Base-by-base conservation (phyloP, 2,329 filamentous ascomycete species). In the Aspergillus aculeatus region DNA sequence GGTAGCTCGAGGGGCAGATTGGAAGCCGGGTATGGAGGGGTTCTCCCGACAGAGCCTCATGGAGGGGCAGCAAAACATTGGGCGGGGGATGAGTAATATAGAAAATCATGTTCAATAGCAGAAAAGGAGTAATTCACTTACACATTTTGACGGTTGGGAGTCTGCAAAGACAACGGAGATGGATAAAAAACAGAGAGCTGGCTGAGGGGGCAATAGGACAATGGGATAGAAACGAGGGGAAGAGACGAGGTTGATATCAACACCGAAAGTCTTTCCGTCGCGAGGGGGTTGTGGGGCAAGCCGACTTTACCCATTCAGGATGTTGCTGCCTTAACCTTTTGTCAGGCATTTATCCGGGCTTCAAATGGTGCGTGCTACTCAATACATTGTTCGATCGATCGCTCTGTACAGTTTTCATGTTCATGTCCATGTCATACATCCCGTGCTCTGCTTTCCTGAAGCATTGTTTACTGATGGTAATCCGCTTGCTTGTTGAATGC, bases 101-200 rank as follows among this genome's bases (percentile, higher is more conserved):
- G 7, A 32, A 32, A 44, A 48, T n/a, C n/a, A 24, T n/a, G 21
- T 29, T 47, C 32, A 19, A 44, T 32, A 41, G n/a, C 41, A 32
- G 14, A 49, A 21, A 21, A 26, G 23, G 44, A 31, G 21, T 5
- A 23, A 21, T 19, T 6, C 16, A 73, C 73, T 67, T 68, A 76
- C 73, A 68, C 74, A 76, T 76, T 68, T 69, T 76, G 70, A 68
- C 54, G 55, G 51, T 67, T 47, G 64, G 61, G 58, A 54, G 56
- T 41, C 47, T 52, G 50, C 52, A 55, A 62, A 12, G 58, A 49
- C 50, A 44, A 47, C 62, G 59, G 58, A 56, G 57, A 61, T 57
- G 47, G 53, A 29, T 50, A 47, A 21, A 52, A 52, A 57, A 57
- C 56, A 47, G 44, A 58, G 48, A 56, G 29, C 38, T 23, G 56